Evolutionary conservation across 192 early-diverging fungal species (phyloP), one percentile per base, ranked within the genome.

Genomic region (Diversispora epigaea): DNA sequence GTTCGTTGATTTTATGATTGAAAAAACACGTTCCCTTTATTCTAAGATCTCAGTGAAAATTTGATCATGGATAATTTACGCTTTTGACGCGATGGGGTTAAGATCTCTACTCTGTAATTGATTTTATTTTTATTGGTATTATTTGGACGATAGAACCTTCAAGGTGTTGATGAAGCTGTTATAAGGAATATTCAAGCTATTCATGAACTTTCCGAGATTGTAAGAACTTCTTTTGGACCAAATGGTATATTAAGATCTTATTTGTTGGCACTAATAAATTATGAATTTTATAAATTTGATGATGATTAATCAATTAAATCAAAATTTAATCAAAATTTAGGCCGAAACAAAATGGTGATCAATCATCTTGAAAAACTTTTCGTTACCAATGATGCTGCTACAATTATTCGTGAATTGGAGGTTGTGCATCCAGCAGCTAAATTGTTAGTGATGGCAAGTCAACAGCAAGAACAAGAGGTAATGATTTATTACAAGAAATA

Each of bases 291-390:
- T 21, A 62, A 19, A 21, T 46, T 11, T 11, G 10, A 15, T 8
- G 57, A n/a, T 76, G 22, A 25, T 40, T 71, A 58, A 25, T 9
- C 54, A 22, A 46, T 44, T 6, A 77, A 32, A 25, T 50, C 54
- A 44, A 19, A 8, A 76, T 14, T 32, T 41, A 25, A 21, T 44
- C 39, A 56, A 44, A 44, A 41, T 25, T 65, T 68, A 93, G 93
- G 93, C 45, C 93, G 96, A 76, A 99, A 99, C 86, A 99, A 99
- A 83, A 98, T 99, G 92, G 93, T 99, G 47, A 95, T 99, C 82
- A 99, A 99, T 82, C 97, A 99, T 81, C 85, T 97, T 73, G 95
- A 97, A 77, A 98, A 98, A 87, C 88, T 99, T 49, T 96, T 99
- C 83, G 96, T 99, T 40, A 99, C 97, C 55, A 95, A 91, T 86